These are phyloP conservation scores for Phytophthora brassicae DNA, from an alignment of 352 stramenopile species.

Conservation along the genomic window DNA sequence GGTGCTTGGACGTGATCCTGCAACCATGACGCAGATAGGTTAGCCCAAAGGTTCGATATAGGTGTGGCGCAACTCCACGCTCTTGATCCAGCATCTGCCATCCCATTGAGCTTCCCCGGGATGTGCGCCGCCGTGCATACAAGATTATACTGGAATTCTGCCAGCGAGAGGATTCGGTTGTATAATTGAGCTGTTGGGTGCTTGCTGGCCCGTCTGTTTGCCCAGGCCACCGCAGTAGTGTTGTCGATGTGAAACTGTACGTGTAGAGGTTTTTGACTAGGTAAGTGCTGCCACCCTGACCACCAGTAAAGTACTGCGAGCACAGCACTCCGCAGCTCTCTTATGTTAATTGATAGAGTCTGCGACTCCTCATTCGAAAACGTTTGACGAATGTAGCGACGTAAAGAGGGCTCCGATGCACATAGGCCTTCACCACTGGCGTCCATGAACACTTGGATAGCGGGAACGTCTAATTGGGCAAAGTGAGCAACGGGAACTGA, in stretches of 20 bases:
- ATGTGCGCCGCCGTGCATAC: conserved; percentile 17
- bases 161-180: conserved; percentile 12
- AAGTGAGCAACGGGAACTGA: conserved; percentile 3
- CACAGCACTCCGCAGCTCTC: conserved; percentile 11
- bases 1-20: too few species aligned
- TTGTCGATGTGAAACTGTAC: conserved; percentile 19
- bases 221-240: conserved; percentile 7
- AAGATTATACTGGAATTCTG: conserved; percentile 19
- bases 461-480: background rate
- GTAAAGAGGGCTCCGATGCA: conserved; percentile 3
- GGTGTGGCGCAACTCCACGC: conserved; percentile 4
- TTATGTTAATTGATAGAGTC: conserved; percentile 12
- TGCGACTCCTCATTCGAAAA: background rate
- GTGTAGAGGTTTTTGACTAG: background rate
- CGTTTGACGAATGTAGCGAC: conserved; percentile 1
- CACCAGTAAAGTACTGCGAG: conserved; percentile 7
- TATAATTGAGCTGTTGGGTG: background rate
- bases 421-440: conserved; percentile 6
- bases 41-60: background rate
- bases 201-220: background rate
- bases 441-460: conserved; percentile 20
- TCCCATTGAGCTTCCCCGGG: too few species aligned
- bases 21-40: too few species aligned
- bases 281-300: background rate
- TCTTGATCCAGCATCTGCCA: conserved; percentile 14